Conservation (phyloP, 2,329 filamentous ascomycete genomes). For the Claviceps sorghi region DNA sequence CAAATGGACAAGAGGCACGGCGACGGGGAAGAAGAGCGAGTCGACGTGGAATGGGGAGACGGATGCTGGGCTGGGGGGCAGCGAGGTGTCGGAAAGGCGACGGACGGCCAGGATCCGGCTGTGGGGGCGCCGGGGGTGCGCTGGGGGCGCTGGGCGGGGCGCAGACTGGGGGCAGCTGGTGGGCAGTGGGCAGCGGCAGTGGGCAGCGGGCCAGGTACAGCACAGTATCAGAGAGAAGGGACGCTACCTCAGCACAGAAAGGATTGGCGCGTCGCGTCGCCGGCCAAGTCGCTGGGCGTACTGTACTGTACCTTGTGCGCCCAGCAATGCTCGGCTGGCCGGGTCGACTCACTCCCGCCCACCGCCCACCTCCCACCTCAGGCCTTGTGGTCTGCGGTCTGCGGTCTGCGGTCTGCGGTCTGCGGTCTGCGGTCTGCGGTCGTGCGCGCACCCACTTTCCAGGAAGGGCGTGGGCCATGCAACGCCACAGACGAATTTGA, state of each 20-base stretch:
- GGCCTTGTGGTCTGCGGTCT: too few species aligned
- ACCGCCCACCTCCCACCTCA: too few species aligned
- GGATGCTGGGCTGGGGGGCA: conserved; percentile 15
- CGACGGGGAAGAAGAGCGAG: conserved; percentile 17
- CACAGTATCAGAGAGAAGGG: conserved; percentile 22
- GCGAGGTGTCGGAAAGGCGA: conserved; percentile 5
- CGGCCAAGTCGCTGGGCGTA: conserved; percentile 22
- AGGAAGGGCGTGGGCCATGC: conserved; percentile 1
- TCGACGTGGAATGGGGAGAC: conserved; percentile 13
- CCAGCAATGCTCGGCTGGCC: too few species aligned
- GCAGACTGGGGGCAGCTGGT: too few species aligned
- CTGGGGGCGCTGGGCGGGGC: too few species aligned
- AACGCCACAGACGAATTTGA: conserved; percentile 3
- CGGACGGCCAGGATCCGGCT: background rate
- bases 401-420: too few species aligned
- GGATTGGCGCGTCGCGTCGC: conserved; percentile 22
- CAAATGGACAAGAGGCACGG: too few species aligned
- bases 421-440: too few species aligned
- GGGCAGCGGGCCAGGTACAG: conserved; percentile 16
- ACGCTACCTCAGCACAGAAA: conserved; percentile 19
- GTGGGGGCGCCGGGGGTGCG: background rate
- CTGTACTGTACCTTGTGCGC: too few species aligned
- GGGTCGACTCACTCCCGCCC: too few species aligned
- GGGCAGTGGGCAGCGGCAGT: too few species aligned
- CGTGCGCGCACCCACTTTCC: too few species aligned